Conservation (phyloP, 306 rosid species). For the Rosa chinensis region DNA sequence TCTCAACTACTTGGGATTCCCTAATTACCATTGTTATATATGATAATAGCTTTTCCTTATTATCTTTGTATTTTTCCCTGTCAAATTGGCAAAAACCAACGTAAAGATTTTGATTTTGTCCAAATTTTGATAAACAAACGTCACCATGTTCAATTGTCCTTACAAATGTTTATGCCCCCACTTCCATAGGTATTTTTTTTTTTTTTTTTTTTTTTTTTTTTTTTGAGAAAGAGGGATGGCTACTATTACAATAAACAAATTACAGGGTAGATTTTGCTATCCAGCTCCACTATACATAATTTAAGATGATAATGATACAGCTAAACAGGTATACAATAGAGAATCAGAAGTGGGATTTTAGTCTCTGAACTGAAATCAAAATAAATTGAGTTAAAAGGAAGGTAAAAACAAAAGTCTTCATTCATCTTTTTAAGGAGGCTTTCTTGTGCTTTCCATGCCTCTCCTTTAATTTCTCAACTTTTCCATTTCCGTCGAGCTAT, state of each 20-base stretch:
- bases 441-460: conserved; percentile 70
- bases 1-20: too few species aligned
- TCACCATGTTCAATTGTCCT: too few species aligned
- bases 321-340: conserved; percentile 25
- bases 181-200: too few species aligned
- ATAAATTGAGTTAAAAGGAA: conserved; percentile 14
- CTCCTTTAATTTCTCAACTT: conserved; percentile 75
- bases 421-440: conserved; percentile 48
- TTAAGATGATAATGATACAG: conserved; percentile 25
- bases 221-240: conserved; percentile 3
- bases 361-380: conserved; percentile 6
- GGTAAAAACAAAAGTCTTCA: conserved; percentile 33
- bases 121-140: too few species aligned
- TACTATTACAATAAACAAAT: conserved; percentile 32
- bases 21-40: too few species aligned
- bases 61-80: too few species aligned
- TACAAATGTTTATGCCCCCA: too few species aligned
- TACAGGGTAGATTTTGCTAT: conserved; percentile 19
- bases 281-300: conserved; percentile 38
- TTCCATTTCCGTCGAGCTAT: conserved; percentile 49
- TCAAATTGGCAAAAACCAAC: too few species aligned
- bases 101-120: too few species aligned
- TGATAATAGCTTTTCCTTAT: too few species aligned
- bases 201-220: too few species aligned
- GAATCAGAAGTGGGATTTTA: not conserved